Evolutionary conservation across 441 rosid genomes (phyloP).

Genomic region (Hypseocharis bilobata): DNA sequence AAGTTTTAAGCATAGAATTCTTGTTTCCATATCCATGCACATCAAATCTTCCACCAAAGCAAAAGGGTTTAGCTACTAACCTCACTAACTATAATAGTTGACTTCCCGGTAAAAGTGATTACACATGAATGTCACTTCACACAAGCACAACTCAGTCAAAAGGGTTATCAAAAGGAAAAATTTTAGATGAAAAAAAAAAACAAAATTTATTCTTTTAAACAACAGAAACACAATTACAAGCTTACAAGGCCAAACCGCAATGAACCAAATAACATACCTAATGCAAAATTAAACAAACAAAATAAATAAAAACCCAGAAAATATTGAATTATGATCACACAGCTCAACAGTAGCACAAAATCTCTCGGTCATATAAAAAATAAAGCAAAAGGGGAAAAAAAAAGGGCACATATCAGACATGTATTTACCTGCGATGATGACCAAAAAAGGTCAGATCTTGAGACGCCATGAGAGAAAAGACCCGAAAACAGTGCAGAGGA

Average conservation of each 20-base stretch:
- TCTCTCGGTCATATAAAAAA: background rate
- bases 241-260: background rate
- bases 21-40: too few species aligned
- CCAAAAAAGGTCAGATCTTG: conserved; percentile 1
- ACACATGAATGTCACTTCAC: background rate
- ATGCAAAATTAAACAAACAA: background rate
- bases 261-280: background rate
- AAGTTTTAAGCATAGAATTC: too few species aligned
- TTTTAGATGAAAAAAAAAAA: background rate
- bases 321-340: background rate
- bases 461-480: background rate
- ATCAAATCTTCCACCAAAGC: background rate
- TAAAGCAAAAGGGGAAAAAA: background rate
- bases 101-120: background rate
- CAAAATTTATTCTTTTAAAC: background rate
- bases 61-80: background rate
- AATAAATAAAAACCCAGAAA: background rate
- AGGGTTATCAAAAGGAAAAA: background rate
- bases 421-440: background rate
- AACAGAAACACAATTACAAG: background rate
- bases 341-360: too few species aligned
- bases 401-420: background rate
- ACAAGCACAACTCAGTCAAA: background rate
- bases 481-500: background rate
- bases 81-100: background rate